Percentiles rank a stretch among this genome's conserved stretches.
phyloP scores from a whole-genome alignment of 352 stramenopile species.

The Globisporangium mamillatum region DNA sequence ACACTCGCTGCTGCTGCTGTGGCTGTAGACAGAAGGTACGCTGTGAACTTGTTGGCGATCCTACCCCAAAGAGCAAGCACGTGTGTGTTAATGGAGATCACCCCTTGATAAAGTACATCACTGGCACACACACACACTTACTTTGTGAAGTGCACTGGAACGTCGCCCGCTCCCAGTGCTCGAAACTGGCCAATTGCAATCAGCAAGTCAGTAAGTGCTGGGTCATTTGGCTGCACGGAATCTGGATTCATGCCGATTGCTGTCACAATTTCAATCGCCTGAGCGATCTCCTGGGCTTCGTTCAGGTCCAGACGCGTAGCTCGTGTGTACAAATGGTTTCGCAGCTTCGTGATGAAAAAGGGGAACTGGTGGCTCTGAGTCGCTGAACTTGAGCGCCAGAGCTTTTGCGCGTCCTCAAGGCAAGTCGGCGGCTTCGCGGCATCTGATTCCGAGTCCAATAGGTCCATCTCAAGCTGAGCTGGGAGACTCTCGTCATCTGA shows the following conservation, averaged over 20 bases:
- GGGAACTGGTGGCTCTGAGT: conserved; percentile 26
- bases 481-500: conserved; percentile 10
- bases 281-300: conserved; percentile 22
- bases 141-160: conserved; percentile 23
- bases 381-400: conserved; percentile 10
- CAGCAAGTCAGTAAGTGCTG: conserved; percentile 22
- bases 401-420: conserved; percentile 17
- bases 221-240: conserved; percentile 2
- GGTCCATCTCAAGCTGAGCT: conserved; percentile 17
- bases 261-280: conserved; percentile 20
- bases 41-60: conserved; percentile 1
- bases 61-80: not conserved
- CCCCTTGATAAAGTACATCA: not conserved
- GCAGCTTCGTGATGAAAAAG: conserved; percentile 22
- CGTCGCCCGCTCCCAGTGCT: conserved; percentile 8
- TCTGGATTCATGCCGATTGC: conserved; percentile 23
- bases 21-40: not conserved
- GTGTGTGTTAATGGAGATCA: not conserved
- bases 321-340: conserved; percentile 22
- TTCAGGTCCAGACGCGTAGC: conserved; percentile 9
- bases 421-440: conserved; percentile 13
- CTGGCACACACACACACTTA: conserved; percentile 13
- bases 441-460: conserved; percentile 25
- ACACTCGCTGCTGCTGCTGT: not conserved
- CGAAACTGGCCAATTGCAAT: conserved; percentile 24